Evolutionary conservation across 176 grass and related monocot genomes (phyloP), one percentile per base, ranked within the genome.

Genomic region (Oryza meridionalis): DNA sequence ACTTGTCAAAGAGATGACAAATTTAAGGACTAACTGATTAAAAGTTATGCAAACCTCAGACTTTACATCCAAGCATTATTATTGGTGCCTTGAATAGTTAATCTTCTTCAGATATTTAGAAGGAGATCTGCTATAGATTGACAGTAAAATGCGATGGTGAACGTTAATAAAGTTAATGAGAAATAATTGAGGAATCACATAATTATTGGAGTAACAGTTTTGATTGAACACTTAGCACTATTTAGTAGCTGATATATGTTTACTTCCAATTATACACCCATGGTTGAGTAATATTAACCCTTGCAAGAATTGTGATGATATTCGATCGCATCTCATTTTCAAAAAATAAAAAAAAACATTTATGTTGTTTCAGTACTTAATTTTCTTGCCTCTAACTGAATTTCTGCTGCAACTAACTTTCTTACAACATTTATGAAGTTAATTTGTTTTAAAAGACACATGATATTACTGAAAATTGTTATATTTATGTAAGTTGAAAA

Each of bases 141-240:
- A 45, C 70, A 26, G 19, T 72, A 72, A 45, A 21, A 24, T 22
- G 37, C 5, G 15, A 53, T 19, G 21, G 21, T 70, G 69, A 24
- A 24, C 43, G n/a, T 46, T 25, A n/a, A 67, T 40, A 70, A 42
- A 21, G 14, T 72, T 25, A 45, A 46, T 11, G 5, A 15, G n/a
- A 72, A 72, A 72, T 26, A 72, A 7, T 14, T 72, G 70, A 72
- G 24, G 12, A 46, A 72, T 26, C 45, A 16, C 40, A 72, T 70
- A 11, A 43, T 43, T 10, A 43, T 43, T 43, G 42, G 42, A 43
- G 42, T 71, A 46, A 29, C 6, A 47, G 7, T 33, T 72, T 44
- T 46, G 27, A 10, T 6, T 25, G 8, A 27, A 1, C 19, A 25
- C 12, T 27, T 70, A 61, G 14, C 29, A 3, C 13, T 73, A 22